phyloP scores from a whole-genome alignment of 192 early-diverging fungal species.

The Obelidium mucronatum region DNA sequence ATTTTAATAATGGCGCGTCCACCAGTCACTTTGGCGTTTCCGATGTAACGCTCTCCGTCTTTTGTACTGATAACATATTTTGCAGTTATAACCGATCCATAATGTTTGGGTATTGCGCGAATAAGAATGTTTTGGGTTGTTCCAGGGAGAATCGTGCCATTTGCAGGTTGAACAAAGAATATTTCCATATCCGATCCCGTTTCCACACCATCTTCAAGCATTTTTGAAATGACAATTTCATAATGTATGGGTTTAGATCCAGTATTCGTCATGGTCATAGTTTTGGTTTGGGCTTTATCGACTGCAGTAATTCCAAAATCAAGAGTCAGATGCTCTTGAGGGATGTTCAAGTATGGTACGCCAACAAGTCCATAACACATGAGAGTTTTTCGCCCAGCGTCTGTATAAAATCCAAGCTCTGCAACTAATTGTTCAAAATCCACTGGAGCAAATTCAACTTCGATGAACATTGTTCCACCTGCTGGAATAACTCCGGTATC shows the following conservation, averaged over 20 bases:
- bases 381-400: conserved; percentile 58
- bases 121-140: conserved; percentile 42
- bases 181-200: conserved; percentile 62
- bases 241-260: conserved; percentile 60
- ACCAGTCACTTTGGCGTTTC: conserved; percentile 51
- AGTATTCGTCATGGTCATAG: conserved; percentile 58
- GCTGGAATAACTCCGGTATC: conserved; percentile 49
- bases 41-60: conserved; percentile 63
- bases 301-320: conserved; percentile 66
- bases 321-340: conserved; percentile 40
- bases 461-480: conserved; percentile 48
- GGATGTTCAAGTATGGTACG: conserved; percentile 63
- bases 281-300: conserved; percentile 52
- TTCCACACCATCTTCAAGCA: conserved; percentile 46
- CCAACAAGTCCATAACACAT: conserved; percentile 68
- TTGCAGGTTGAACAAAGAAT: conserved; percentile 61
- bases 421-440: conserved; percentile 55
- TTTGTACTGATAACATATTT: conserved; percentile 55
- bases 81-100: conserved; percentile 51
- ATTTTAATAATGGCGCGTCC: conserved; percentile 70
- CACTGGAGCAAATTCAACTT: conserved; percentile 57
- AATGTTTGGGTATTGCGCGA: conserved; percentile 56
- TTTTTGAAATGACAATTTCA: conserved; percentile 49
- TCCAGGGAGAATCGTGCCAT: conserved; percentile 53
- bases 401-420: conserved; percentile 60